Evolutionary conservation across 768 basidiomycete species (phyloP).

Genomic region (Leccinum barrowsii): DNA sequence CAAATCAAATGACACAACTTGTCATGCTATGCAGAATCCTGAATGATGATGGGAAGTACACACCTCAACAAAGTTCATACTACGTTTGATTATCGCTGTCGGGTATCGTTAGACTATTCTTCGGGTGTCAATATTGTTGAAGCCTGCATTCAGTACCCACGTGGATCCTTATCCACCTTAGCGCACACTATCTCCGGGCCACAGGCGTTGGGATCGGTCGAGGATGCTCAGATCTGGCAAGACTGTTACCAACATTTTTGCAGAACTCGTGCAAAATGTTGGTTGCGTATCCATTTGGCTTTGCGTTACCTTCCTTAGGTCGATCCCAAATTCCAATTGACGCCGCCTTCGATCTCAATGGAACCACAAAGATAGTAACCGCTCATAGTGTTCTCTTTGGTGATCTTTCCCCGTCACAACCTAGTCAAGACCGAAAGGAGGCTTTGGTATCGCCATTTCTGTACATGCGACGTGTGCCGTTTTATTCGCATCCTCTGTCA

Average conservation of each 20-base stretch:
- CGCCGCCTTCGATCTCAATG: conserved; percentile 29
- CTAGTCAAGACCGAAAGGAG: conserved; percentile 12
- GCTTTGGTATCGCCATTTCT: conserved; percentile 47
- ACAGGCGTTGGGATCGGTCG: conserved; percentile 33
- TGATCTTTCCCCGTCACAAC: conserved; percentile 34
- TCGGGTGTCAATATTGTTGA: conserved; percentile 55
- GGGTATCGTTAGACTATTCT: conserved; percentile 46
- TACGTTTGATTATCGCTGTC: background rate
- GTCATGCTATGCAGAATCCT: conserved; percentile 38
- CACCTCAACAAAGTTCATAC: background rate
- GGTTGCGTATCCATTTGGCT: conserved; percentile 27
- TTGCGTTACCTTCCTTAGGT: background rate
- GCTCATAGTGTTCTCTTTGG: conserved; percentile 55
- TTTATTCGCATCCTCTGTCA: conserved; percentile 45
- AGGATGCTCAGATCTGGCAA: conserved; percentile 46
- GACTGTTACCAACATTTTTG: conserved; percentile 54
- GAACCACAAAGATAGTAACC: conserved; percentile 37
- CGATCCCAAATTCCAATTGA: background rate
- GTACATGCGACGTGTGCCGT: conserved; percentile 57
- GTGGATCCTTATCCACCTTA: conserved; percentile 55
- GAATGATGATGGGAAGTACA: conserved; percentile 41
- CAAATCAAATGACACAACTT: too few relatives aligned
- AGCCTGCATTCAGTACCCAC: conserved; percentile 55
- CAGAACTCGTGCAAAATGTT: conserved; percentile 51
- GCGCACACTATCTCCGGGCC: conserved; percentile 53